These are phyloP conservation scores for Coelastrella sp. DNA, from an alignment of 139 green algal genomes.

Conservation along the genomic window DNA sequence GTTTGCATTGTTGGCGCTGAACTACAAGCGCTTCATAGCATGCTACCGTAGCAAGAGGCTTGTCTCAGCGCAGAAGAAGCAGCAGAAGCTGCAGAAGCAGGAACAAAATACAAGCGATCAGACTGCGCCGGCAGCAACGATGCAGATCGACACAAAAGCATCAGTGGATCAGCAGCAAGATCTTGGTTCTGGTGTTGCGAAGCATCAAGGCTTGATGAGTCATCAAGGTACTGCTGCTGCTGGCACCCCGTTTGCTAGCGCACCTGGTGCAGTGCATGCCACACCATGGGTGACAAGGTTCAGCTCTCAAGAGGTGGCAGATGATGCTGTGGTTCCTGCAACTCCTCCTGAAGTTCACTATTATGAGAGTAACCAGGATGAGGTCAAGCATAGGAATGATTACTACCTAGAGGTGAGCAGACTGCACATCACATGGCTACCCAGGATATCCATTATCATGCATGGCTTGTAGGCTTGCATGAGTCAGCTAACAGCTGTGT, in stretches of 20 bases:
- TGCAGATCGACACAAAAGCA: no score
- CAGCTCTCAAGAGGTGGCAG: neutral
- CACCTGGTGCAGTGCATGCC: neutral
- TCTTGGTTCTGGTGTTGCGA: neutral
- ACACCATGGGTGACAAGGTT: neutral
- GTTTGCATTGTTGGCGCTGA: conserved; percentile 18
- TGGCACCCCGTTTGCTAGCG: no score
- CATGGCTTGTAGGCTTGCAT: no score
- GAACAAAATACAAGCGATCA: neutral
- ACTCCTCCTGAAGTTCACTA: no score
- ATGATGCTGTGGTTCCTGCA: no score
- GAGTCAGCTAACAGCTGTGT: no score
- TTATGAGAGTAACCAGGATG: neutral
- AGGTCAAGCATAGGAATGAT: no score
- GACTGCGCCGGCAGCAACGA: neutral
- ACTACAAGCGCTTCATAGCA: neutral
- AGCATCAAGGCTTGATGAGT: neutral
- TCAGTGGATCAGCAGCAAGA: no score
- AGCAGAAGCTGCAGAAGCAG: neutral
- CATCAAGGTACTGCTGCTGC: neutral
- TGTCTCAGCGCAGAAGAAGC: neutral
- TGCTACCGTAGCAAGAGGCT: neutral
- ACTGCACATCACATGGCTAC: no score
- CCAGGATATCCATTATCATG: no score
- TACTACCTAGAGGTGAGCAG: no score